Conservation (phyloP, 2,329 filamentous ascomycete genomes). For the Penicillium nordicum region DNA sequence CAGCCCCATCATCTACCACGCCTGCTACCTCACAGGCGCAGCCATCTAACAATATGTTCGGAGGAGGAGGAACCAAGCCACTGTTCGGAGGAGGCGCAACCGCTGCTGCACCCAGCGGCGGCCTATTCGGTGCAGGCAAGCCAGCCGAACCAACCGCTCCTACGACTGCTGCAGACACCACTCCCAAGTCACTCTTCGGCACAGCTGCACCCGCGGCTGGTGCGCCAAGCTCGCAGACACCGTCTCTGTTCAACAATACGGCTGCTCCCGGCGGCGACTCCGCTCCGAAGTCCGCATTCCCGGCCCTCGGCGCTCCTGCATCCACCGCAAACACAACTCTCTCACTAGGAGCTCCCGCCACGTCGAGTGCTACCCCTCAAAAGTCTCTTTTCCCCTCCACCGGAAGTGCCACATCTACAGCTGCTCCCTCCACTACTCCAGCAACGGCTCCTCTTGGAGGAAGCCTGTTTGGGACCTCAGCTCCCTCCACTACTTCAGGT, state of each 20-base stretch:
- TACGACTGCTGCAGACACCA: constrained; percentile 21
- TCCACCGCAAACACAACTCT: constrained; percentile 15
- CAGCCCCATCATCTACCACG: constrained; percentile 25
- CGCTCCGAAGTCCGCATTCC: constrained; percentile 28
- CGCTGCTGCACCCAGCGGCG: constrained; percentile 23
- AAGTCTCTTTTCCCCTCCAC: constrained; percentile 33
- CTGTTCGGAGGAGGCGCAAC: constrained; percentile 23
- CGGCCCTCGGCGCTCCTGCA: constrained; percentile 19
- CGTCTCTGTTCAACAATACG: constrained; percentile 31
- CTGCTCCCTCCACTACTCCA: constrained; percentile 32
- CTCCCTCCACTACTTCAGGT: constrained; percentile 27
- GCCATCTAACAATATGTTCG: constrained; percentile 32
- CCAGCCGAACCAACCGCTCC: constrained; percentile 30
- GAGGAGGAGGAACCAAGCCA: constrained; percentile 26
- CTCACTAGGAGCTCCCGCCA: constrained; percentile 24
- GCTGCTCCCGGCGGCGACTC: constrained; percentile 26
- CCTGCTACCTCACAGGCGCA: constrained; percentile 29
- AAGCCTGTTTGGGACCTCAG: constrained; percentile 28
- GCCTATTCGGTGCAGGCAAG: constrained; percentile 32
- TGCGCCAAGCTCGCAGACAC: constrained; percentile 19
- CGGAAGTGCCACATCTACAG: constrained; percentile 29
- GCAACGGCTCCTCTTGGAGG: constrained; percentile 28
- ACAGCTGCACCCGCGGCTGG: constrained; percentile 17
- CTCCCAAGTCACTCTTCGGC: constrained; percentile 31
- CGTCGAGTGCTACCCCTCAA: constrained; percentile 34